Base-by-base conservation (phyloP, 208 protist genomes). In the Borovskyia barvae region DNA sequence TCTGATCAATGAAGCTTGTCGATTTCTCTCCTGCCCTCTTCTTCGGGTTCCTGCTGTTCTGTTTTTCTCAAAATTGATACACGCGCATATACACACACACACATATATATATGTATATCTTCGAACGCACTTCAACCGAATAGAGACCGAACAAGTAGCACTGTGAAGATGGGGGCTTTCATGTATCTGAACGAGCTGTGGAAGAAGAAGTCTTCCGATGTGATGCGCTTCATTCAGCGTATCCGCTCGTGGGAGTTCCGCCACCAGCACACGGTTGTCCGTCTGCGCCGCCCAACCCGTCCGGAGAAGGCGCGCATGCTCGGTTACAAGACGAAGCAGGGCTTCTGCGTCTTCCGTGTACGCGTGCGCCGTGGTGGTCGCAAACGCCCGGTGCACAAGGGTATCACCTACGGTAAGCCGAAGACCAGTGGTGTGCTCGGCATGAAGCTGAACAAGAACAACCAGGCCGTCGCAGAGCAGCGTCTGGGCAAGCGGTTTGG, bases 181-280 rank as follows among this genome's bases (percentile, higher is more conserved):
- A 99, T 99, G 87, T 99, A 99, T 83, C 60, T 99, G 72, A 92
- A 98, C 54, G 98, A 99, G 86, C 80, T 99, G 30, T 99, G 97
- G 95, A 98, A 97, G 81, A 98, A 99, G 85, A 99, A 99, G 90
- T 99, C 99, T 93, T 99, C 93, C 81, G 99, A 99, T 93, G 98
- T 98, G 71, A 91, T 99, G 75, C 95, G 98, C 77, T 99, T 99
- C 94, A 90, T 99, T 40, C 85, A 96, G 62, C 95, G 99, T 67
- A 82, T 99, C 42, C 95, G 99, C 65, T 85, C 84, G 72, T 99
- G 99, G 99, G 98, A 99, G 90, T 99, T 97, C 92, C 94, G 98
- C 68, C 96, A 99, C 77, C 85, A 93, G 77, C 83, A 94, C 80
- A 87, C 84, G 20, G 74, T 96, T 58, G 84, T 94, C 26, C 77